A percentile compares a stretch with the other conserved stretches of the same genome.
phyloP scores from a whole-genome alignment of 202 grass and related monocot genomes.

The Carex arenaria region DNA sequence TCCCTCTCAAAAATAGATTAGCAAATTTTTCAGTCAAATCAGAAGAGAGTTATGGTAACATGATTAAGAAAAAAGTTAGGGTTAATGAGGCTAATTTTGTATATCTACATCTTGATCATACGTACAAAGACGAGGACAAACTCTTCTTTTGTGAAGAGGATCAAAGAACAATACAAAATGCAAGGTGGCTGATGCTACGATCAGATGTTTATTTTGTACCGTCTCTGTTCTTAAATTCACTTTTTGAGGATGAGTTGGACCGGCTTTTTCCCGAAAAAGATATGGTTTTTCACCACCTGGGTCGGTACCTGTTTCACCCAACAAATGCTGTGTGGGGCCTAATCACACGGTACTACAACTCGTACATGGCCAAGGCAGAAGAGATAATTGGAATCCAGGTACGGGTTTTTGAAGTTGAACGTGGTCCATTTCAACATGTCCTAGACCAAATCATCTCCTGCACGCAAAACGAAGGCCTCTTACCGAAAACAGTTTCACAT shows the following conservation, averaged over 20 bases:
- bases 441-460: conserved; percentile 80
- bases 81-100: conserved; percentile 36
- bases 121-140: conserved; percentile 53
- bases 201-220: conserved; percentile 89
- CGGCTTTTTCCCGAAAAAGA: conserved; percentile 74
- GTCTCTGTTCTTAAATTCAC: conserved; percentile 70
- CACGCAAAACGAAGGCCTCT: conserved; percentile 46
- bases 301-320: conserved; percentile 89
- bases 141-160: conserved; percentile 89
- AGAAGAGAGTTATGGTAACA: conserved; percentile 66
- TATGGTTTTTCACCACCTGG: conserved; percentile 79
- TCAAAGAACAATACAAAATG: conserved; percentile 42
- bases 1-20: conserved; percentile 44
- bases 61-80: conserved; percentile 36
- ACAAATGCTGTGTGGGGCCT: conserved; percentile 89
- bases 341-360: conserved; percentile 78
- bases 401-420: conserved; percentile 50
- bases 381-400: conserved; percentile 87
- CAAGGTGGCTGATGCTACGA: conserved; percentile 69
- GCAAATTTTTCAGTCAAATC: conserved; percentile 38
- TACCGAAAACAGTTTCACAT: conserved; percentile 40
- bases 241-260: conserved; percentile 57
- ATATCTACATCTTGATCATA: conserved; percentile 83
- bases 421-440: conserved; percentile 62
- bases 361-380: conserved; percentile 72